A percentile compares a stretch with the other conserved stretches of the same genome.
These are phyloP conservation scores for Nicotiana otophora DNA, from an alignment of 257 asterid species.

Conservation along the genomic window DNA sequence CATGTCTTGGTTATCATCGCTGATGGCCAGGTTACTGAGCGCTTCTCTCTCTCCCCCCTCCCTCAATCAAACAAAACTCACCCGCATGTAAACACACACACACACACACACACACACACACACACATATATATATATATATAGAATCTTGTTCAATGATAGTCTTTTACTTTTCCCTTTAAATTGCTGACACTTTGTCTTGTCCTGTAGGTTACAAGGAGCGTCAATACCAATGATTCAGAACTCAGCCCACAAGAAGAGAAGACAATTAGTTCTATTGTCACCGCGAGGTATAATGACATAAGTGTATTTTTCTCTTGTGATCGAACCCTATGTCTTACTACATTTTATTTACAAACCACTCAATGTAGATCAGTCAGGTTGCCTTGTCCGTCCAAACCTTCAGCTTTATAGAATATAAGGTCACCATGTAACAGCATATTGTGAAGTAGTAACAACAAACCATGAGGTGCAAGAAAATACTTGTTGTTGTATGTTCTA, in stretches of 20 bases:
- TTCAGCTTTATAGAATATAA: not conserved
- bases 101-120: not conserved
- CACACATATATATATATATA: not conserved
- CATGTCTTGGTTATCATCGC: constrained; percentile 83
- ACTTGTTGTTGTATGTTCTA: not conserved
- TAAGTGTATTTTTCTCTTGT: not conserved
- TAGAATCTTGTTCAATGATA: constrained; percentile 3
- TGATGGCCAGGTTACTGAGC: constrained; percentile 65
- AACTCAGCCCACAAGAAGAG: constrained; percentile 67
- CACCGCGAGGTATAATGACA: constrained; percentile 52
- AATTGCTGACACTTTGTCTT: constrained; percentile 4
- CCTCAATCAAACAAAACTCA: not conserved
- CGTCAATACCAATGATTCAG: constrained; percentile 39
- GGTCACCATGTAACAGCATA: not conserved
- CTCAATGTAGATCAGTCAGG: not conserved
- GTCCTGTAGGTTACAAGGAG: constrained; percentile 69
- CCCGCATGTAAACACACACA: not conserved
- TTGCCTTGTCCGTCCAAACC: not conserved
- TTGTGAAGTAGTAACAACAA: not conserved
- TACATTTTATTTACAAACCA: not conserved
- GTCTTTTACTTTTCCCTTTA: not conserved
- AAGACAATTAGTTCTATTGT: constrained; percentile 60
- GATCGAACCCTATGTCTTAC: not conserved
- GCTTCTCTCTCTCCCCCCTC: not conserved
- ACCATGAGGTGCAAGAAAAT: not conserved